Evolutionary conservation across 805 yeast species (phyloP).

Genomic region (Komagataella kurtzmanii): DNA sequence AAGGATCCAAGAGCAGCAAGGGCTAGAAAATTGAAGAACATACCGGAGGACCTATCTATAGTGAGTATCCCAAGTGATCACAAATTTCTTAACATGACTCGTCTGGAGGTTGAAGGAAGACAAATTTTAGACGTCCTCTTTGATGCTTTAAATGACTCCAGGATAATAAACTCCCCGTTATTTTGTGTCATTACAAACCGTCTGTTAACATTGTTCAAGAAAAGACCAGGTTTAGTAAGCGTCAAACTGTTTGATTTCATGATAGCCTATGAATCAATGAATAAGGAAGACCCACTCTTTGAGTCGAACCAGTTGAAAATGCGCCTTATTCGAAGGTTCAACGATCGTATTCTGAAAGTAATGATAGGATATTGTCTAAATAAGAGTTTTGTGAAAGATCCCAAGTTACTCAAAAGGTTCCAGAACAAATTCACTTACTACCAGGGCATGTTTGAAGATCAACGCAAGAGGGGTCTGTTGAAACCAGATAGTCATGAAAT

Average conservation of each 20-base stretch:
- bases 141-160: slow-evolving; percentile 37
- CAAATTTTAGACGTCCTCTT: slow-evolving; percentile 56
- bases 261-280: slow-evolving; percentile 44
- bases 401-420: slow-evolving; percentile 15
- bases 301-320: slow-evolving; percentile 17
- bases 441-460: slow-evolving; percentile 13
- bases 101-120: slow-evolving; percentile 60
- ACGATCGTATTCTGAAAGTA: slow-evolving; percentile 21
- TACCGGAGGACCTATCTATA: slow-evolving; percentile 29
- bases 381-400: slow-evolving; percentile 19
- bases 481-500: slow-evolving; percentile 30
- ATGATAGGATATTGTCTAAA: slow-evolving; percentile 17
- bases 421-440: slow-evolving; percentile 18
- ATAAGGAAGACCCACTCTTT: slow-evolving; percentile 38
- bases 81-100: slow-evolving; percentile 40
- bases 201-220: slow-evolving; percentile 45
- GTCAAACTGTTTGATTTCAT: slow-evolving; percentile 43
- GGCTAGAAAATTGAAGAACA: slow-evolving; percentile 1
- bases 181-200: slow-evolving; percentile 61
- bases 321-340: slow-evolving; percentile 17
- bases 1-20: slow-evolving; percentile 11
- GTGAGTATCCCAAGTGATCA: slow-evolving; percentile 42
- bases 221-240: slow-evolving; percentile 47
- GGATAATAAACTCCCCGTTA: slow-evolving; percentile 39
- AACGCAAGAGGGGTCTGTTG: slow-evolving; percentile 16